phyloP scores from a whole-genome alignment of 768 basidiomycete species.

The Leccinum boreale region DNA sequence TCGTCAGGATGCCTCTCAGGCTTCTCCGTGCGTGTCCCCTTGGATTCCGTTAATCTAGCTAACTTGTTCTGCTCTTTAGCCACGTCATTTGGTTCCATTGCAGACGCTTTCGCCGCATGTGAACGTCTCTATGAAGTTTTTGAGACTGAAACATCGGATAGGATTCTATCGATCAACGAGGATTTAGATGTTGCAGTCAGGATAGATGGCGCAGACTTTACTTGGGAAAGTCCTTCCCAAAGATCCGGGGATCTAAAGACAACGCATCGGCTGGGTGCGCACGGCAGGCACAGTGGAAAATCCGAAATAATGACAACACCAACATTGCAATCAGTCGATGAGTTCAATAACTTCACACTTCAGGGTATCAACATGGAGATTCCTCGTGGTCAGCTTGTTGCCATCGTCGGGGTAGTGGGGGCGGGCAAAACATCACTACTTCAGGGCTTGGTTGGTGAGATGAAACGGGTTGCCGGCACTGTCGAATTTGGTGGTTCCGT shows the following conservation, averaged over 20 bases:
- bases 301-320: constrained; percentile 13
- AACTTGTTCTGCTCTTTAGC: constrained; percentile 37
- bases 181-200: constrained; percentile 61
- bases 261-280: not conserved
- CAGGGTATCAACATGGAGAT: constrained; percentile 62
- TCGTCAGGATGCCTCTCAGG: constrained; percentile 81
- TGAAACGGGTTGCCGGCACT: constrained; percentile 65
- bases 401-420: constrained; percentile 77
- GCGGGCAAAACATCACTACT: constrained; percentile 58
- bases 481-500: constrained; percentile 74
- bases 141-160: constrained; percentile 72
- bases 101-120: constrained; percentile 82
- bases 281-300: constrained; percentile 7
- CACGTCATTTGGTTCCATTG: constrained; percentile 68
- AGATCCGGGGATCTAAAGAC: constrained; percentile 35
- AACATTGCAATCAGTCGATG: constrained; percentile 34
- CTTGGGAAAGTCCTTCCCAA: constrained; percentile 80
- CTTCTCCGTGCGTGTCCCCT: constrained; percentile 43
- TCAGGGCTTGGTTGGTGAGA: constrained; percentile 79
- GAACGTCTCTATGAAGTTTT: constrained; percentile 77
- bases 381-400: constrained; percentile 74
- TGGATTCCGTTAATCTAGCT: not conserved
- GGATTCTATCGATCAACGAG: constrained; percentile 52
- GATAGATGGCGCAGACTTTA: constrained; percentile 69
- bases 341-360: constrained; percentile 56